Percentiles rank a stretch among this genome's conserved stretches.
phyloP scores from a whole-genome alignment of 2,329 filamentous ascomycete genomes.

The Aulographum hederae region DNA sequence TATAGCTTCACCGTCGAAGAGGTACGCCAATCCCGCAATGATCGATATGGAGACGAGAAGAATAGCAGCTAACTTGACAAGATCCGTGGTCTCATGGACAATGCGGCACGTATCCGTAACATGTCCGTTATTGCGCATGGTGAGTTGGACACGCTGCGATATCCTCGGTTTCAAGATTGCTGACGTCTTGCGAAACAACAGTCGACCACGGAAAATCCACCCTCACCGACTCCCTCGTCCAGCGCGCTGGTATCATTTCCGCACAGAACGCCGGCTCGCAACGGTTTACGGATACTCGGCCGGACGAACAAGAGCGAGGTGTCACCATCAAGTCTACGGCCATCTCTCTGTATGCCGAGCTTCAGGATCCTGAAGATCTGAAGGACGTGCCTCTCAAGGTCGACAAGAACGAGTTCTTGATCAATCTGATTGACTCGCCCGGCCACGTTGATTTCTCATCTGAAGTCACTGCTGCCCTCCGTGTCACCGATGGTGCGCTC shows the following conservation, averaged over 20 bases:
- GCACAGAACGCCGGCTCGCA: conserved; percentile 91
- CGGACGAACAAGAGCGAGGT: conserved; percentile 98
- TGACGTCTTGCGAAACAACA: conserved; percentile 11
- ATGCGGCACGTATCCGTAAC: conserved; percentile 64
- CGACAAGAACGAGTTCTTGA: conserved; percentile 90
- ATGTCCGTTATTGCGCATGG: conserved; percentile 99
- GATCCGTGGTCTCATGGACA: conserved; percentile 65
- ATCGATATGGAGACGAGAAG: background rate
- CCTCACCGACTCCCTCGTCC: conserved; percentile 95
- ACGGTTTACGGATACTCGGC: conserved; percentile 90
- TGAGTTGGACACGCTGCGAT: conserved; percentile 23
- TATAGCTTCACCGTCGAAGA: conserved; percentile 93
- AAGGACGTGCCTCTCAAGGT: conserved; percentile 90
- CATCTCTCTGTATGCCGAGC: conserved; percentile 88
- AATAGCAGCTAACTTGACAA: conserved; percentile 15
- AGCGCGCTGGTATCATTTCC: conserved; percentile 99
- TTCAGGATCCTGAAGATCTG: conserved; percentile 66
- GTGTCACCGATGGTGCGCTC: conserved; percentile 98
- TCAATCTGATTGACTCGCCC: conserved; percentile 99
- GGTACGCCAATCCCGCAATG: conserved; percentile 26
- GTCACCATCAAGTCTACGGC: conserved; percentile 99
- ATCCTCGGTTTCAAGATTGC: conserved; percentile 1
- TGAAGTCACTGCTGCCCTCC: conserved; percentile 96
- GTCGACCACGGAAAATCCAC: conserved; percentile 99
- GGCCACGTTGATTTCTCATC: conserved; percentile 99